Base-by-base conservation (phyloP, 2,329 filamentous ascomycete genomes). In the Camptophora hylomeconis region DNA sequence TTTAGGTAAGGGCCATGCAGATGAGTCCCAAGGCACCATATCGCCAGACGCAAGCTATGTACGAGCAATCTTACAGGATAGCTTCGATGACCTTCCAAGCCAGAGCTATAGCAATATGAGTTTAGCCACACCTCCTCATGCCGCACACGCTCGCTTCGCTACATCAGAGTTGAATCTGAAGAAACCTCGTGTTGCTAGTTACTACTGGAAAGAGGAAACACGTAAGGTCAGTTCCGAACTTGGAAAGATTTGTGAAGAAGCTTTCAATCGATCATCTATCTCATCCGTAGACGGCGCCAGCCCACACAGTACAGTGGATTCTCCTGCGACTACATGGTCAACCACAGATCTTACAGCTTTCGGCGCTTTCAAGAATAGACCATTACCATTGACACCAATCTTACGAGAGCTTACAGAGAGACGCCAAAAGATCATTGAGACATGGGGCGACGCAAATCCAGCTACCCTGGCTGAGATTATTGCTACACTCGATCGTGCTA, bases 191-290 rank as follows among this genome's bases (percentile, higher is more conserved):
- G 47, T 51, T 5, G 44, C 60, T 1, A 63, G 57, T 31, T 60
- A 67, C 20, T 59, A 62, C 26, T 76, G 73, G 54, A 75, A 72
- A 42, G 82, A 84, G 34, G 86, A 93, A 49, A 69, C 89, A 30
- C 69, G 82, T 5, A 77, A 87, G 44, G 78, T 92, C 33, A 92
- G 83, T 43, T 72, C 71, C 44, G 83, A 83, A 45, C 75, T 94
- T 37, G 82, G 83, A 27, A 82, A 83, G 52, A 81, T 89, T 34
- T 92, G 86, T 47, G 86, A 95, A 47, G 81, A 89, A 46, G 86
- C 86, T 1, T 94, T 95, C 59, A 86, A 82, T 47, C 74, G 78
- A 42, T 66, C 59, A 31, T 76, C 65, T 1, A 53, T 67, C 13
- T 61, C 61, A 24, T 67, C 68, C 2, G 35, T 23, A 10, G 70